Evolutionary conservation across 495 filamentous ascomycete genomes (phyloP).

Genomic region (Astrocystis sublimbata): DNA sequence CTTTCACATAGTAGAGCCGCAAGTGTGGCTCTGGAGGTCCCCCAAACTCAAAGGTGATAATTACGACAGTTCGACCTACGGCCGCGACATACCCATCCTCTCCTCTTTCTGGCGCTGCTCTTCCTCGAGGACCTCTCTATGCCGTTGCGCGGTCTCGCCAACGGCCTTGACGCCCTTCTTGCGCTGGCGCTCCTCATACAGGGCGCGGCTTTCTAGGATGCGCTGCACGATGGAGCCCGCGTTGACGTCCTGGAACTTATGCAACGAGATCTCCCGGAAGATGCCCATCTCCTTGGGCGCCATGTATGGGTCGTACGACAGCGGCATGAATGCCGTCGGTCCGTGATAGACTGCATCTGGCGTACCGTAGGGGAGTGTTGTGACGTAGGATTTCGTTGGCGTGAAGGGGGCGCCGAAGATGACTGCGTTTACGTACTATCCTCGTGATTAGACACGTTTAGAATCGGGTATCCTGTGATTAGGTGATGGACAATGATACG

Average conservation of each 20-base stretch:
- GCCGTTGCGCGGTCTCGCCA: slow-evolving; percentile 62
- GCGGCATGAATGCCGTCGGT: slow-evolving; percentile 85
- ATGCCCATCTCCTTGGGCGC: slow-evolving; percentile 77
- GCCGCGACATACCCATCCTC: slow-evolving; percentile 9
- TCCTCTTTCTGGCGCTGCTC: slow-evolving; percentile 48
- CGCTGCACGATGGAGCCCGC: slow-evolving; percentile 87
- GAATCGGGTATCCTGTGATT: not conserved
- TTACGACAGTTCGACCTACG: not conserved
- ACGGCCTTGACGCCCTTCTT: slow-evolving; percentile 81
- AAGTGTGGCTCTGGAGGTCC: too few relatives aligned
- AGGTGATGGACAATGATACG: too few relatives aligned
- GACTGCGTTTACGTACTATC: slow-evolving; percentile 80
- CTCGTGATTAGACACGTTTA: slow-evolving; percentile 13
- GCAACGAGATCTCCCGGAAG: slow-evolving; percentile 68
- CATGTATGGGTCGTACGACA: slow-evolving; percentile 82
- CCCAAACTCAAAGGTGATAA: not conserved
- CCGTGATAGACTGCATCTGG: slow-evolving; percentile 91
- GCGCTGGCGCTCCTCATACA: slow-evolving; percentile 88
- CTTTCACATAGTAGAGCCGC: too few relatives aligned
- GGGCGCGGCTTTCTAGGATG: slow-evolving; percentile 78
- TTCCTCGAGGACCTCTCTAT: slow-evolving; percentile 56
- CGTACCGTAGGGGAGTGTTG: slow-evolving; percentile 69
- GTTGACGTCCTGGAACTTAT: slow-evolving; percentile 85
- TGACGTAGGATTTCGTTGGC: slow-evolving; percentile 73
- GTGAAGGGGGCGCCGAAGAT: slow-evolving; percentile 88